A percentile compares a stretch with the other conserved stretches of the same genome.
phyloP scores from a whole-genome alignment of 2,329 filamentous ascomycete species.

The Venturia asperata region DNA sequence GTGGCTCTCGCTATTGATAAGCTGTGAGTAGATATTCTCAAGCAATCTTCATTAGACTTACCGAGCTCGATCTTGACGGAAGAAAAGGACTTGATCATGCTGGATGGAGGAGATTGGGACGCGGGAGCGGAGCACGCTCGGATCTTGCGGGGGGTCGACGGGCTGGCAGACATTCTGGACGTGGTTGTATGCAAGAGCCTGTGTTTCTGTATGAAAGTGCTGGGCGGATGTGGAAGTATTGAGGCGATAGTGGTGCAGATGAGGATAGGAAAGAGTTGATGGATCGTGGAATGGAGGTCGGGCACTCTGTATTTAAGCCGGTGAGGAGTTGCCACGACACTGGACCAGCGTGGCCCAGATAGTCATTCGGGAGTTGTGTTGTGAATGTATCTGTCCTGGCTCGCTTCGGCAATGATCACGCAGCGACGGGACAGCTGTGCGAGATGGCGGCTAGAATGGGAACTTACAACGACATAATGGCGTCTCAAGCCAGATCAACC shows the following conservation, averaged over 20 bases:
- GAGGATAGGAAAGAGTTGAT: neutral
- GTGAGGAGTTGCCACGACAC: neutral
- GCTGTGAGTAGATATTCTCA: neutral
- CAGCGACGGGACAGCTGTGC: constrained; percentile 2
- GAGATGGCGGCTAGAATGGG: constrained; percentile 9
- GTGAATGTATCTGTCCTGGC: constrained; percentile 12
- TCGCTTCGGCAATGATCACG: neutral
- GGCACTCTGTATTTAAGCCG: neutral
- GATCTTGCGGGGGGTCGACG: neutral
- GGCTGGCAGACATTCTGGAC: neutral
- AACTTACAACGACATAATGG: neutral
- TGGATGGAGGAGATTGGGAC: neutral
- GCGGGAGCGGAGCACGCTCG: neutral
- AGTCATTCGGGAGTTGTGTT: constrained; percentile 5
- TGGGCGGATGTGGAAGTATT: neutral
- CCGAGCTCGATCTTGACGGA: neutral
- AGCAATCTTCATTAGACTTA: neutral
- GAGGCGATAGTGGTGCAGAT: neutral
- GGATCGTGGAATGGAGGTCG: neutral
- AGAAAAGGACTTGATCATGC: neutral
- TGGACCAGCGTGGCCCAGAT: neutral
- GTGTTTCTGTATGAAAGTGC: neutral
- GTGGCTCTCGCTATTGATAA: neutral
- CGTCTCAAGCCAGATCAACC: constrained; percentile 1
- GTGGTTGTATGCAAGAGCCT: neutral